These are phyloP conservation scores for Goffeauzyma gilvescens DNA, from an alignment of 768 basidiomycete species.

Conservation along the genomic window DNA sequence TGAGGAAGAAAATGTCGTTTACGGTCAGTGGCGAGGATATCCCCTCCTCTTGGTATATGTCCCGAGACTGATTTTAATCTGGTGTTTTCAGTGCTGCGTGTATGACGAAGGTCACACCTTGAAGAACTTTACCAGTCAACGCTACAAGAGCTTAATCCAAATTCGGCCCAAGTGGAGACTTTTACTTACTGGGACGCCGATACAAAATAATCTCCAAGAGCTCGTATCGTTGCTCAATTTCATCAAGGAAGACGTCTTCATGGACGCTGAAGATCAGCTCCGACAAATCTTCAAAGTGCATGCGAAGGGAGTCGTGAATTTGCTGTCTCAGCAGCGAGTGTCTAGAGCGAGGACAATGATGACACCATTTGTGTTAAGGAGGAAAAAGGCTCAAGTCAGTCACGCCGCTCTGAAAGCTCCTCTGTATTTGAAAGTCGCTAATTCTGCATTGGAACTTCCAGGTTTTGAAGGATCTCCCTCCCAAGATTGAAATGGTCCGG, in stretches of 20 bases:
- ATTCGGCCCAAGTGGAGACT: slow-evolving; percentile 76
- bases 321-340: slow-evolving; percentile 81
- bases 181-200: slow-evolving; percentile 80
- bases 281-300: slow-evolving; percentile 85
- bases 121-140: slow-evolving; percentile 95
- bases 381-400: slow-evolving; percentile 76
- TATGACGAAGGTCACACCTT: slow-evolving; percentile 95
- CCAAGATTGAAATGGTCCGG: slow-evolving; percentile 79
- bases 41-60: neutral
- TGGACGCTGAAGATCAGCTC: slow-evolving; percentile 51
- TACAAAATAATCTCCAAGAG: slow-evolving; percentile 44
- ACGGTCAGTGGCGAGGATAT: slow-evolving; percentile 43
- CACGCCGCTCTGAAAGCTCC: neutral
- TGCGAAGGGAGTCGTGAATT: slow-evolving; percentile 61
- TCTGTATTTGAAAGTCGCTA: neutral
- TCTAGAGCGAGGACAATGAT: slow-evolving; percentile 97
- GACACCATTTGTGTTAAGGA: slow-evolving; percentile 93
- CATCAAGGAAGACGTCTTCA: slow-evolving; percentile 81
- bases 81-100: slow-evolving; percentile 50
- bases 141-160: slow-evolving; percentile 71
- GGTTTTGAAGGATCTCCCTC: slow-evolving; percentile 83
- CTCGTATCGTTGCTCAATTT: slow-evolving; percentile 84
- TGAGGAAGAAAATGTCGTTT: slow-evolving; percentile 65
- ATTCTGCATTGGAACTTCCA: slow-evolving; percentile 23
- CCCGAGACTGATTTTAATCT: neutral